Evolutionary conservation across 768 basidiomycete species (phyloP), one percentile per base, ranked within the genome.

Genomic region (Boletus sp.): DNA sequence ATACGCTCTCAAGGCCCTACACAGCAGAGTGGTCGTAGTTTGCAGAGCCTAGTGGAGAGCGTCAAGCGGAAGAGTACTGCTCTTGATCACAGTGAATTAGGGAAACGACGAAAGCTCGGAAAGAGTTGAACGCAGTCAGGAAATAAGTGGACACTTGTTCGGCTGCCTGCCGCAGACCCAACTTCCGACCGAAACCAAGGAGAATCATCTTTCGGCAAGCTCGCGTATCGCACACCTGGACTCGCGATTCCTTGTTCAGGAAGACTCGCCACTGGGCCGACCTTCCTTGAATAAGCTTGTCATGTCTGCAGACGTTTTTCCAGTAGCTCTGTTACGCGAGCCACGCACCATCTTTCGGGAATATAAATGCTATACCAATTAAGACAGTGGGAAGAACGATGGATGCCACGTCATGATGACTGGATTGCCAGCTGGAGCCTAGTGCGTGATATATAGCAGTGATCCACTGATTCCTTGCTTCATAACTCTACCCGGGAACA

Each of bases 41-140:
- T 97, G 53, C 75, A 82, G 56, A 84, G 73, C 56, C 76, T 98
- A 37, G 91, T 94, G 33, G 89, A 92, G 66, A 91, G 89, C 57
- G 86, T 97, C 35, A 97, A 97, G 75, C 79, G 92, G 55, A 94
- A 90, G 72, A 87, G 82, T 56, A 65, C 68, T 12, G 63, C 70
- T 6, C 59, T 59, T 10, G 66, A 62, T n/a, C 57, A 63, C 18
- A 39, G 57, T 5, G 71, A 67, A 12, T 57, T 69, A 24, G 79
- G 79, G 41, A 80, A 78, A 58, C 67, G 79, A 32, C 69, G 71
- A 36, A 80, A 73, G 47, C 29, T 75, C 3, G 55, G 35, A 47
- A 57, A 42, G 18, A 68, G 36, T n/a, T 68, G 50, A 58, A 30
- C 12, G 18, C 15, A 18, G 33, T 36, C 18, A 41, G 37, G 30